Evolutionary conservation across 768 basidiomycete genomes (phyloP), one percentile per base, ranked within the genome.

Genomic region (Naganishia antarctica): DNA sequence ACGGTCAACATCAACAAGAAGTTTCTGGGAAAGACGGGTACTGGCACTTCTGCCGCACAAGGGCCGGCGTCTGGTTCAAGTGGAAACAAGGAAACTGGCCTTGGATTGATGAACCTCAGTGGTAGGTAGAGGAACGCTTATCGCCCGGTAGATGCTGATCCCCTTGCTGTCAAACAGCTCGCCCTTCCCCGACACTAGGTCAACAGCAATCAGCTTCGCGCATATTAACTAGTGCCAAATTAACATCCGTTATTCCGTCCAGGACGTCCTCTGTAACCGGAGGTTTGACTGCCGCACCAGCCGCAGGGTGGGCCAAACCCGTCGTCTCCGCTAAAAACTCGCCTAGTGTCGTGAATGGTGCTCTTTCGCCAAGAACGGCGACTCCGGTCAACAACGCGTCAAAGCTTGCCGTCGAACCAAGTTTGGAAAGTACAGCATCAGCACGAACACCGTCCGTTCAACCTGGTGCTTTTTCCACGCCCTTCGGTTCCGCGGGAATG

Each of bases 1-100:
- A 84, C 90, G 29, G 85, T 91, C 67, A 91, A 91, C 74, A 90
- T 97, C 78, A 94, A 90, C 81, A 94, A 92, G 84, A 91, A 90
- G 78, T 98, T 97, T 78, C 81, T 97, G 45, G 89, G 91, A 81
- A 94, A 93, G 83, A 88, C 87, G 61, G 85, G 85, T 6, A 37
- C 53, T n/a, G 77, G 34, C 2, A 43, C 34, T 86, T 45, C 80
- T 84, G 70, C 69, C 15, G 70, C 73, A 23, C 68, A 53, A 60
- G 44, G 51, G 32, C 12, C 61, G 1, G 28, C 41, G 2, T 40
- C 60, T 44, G 43, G 41, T 25, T 29, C 34, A 5, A 64, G 43
- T 53, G 67, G 34, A 40, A 63, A 29, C 26, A 61, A 45, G 31
- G 60, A 61, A 16, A 32, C 3, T 23, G 60, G 46, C 23, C 60